phyloP scores from a whole-genome alignment of 345 rosid genomes.

The Arabidopsis thaliana region TAIR10.1 NC_003076.8:21867501-21868000 shows the following conservation, averaged over 20 bases:
- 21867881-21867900: slow-evolving; percentile 85
- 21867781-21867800: slow-evolving; percentile 26
- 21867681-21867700: slow-evolving; percentile 93
- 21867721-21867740: neutral
- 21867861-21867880: slow-evolving; percentile 78
- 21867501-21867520: neutral
- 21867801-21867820: slow-evolving; percentile 33
- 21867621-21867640: slow-evolving; percentile 50
- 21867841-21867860: slow-evolving; percentile 85
- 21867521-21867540: neutral
- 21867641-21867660: slow-evolving; percentile 93
- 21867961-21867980: slow-evolving; percentile 50
- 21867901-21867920: slow-evolving; percentile 81
- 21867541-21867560: neutral
- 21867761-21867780: neutral
- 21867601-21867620: slow-evolving; percentile 11
- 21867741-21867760: neutral
- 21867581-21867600: slow-evolving; percentile 9
- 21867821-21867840: slow-evolving; percentile 85
- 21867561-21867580: slow-evolving; percentile 4
- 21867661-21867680: slow-evolving; percentile 77
- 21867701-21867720: slow-evolving; percentile 81
- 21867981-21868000: slow-evolving; percentile 18
- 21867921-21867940: slow-evolving; percentile 74
- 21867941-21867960: slow-evolving; percentile 94